phyloP scores from a whole-genome alignment of 495 filamentous ascomycete species.

The Hypomontagnella monticulosa region DNA sequence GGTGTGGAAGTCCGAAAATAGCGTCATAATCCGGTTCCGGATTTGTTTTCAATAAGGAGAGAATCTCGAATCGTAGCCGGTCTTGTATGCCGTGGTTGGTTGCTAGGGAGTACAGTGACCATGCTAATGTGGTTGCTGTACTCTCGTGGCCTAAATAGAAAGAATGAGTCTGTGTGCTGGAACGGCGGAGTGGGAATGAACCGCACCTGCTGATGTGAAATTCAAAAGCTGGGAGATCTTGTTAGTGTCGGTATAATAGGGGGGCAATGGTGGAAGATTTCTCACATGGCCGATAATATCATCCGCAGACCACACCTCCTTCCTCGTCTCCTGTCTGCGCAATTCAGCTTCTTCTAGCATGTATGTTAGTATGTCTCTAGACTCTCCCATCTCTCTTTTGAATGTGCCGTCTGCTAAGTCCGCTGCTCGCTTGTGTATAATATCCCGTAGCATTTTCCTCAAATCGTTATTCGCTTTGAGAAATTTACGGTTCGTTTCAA shows the following conservation, averaged over 20 bases:
- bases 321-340: conserved; percentile 27
- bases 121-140: conserved; percentile 36
- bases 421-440: conserved; percentile 33
- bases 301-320: conserved; percentile 36
- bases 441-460: conserved; percentile 38
- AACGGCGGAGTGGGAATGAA: not conserved
- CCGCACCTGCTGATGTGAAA: conserved; percentile 36
- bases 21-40: conserved; percentile 46
- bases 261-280: not conserved
- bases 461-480: conserved; percentile 36
- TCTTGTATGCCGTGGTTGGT: conserved; percentile 33
- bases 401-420: conserved; percentile 39
- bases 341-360: conserved; percentile 40
- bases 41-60: conserved; percentile 19
- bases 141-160: conserved; percentile 38
- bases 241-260: not conserved
- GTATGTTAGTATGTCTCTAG: conserved; percentile 40
- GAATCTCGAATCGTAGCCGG: conserved; percentile 45
- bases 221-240: conserved; percentile 22
- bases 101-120: conserved; percentile 38
- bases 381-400: conserved; percentile 23
- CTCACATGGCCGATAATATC: conserved; percentile 44
- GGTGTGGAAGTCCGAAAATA: conserved; percentile 49
- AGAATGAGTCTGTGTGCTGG: too few relatives aligned
- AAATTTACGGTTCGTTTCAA: conserved; percentile 42